A percentile compares a stretch with the other conserved stretches of the same genome.
Conservation (phyloP, 257 asterid genomes). For the Nicotiana knightiana region DNA sequence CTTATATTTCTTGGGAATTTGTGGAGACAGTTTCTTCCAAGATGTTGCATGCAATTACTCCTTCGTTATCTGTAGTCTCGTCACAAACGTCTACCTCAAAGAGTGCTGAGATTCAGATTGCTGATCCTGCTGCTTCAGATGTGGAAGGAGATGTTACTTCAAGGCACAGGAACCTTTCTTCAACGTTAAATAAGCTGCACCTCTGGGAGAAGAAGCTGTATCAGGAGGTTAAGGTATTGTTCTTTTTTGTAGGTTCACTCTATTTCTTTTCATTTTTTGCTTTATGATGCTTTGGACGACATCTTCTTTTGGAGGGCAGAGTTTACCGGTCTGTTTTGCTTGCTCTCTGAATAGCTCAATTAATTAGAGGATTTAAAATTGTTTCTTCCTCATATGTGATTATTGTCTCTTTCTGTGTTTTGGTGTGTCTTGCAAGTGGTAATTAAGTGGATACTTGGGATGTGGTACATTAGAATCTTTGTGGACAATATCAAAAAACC, state of each 20-base stretch:
- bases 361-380: not conserved
- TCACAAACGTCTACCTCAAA: slow-evolving; percentile 62
- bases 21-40: slow-evolving; percentile 64
- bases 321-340: not conserved
- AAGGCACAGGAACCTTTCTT: slow-evolving; percentile 70
- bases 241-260: slow-evolving; percentile 7
- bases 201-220: slow-evolving; percentile 96
- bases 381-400: not conserved
- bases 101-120: slow-evolving; percentile 29
- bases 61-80: slow-evolving; percentile 42
- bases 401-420: not conserved
- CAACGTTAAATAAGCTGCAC: slow-evolving; percentile 76
- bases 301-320: not conserved
- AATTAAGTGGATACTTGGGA: not conserved
- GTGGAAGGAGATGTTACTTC: slow-evolving; percentile 51
- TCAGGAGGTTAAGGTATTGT: slow-evolving; percentile 90
- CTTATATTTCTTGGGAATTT: not conserved
- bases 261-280: not conserved
- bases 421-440: not conserved
- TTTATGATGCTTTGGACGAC: not conserved
- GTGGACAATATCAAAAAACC: not conserved
- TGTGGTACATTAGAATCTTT: not conserved
- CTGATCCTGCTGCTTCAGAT: slow-evolving; percentile 44
- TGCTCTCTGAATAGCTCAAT: not conserved
- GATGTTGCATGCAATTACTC: slow-evolving; percentile 51